Base-by-base conservation (phyloP, 306 rosid species). In the Citrullus amarus region DNA sequence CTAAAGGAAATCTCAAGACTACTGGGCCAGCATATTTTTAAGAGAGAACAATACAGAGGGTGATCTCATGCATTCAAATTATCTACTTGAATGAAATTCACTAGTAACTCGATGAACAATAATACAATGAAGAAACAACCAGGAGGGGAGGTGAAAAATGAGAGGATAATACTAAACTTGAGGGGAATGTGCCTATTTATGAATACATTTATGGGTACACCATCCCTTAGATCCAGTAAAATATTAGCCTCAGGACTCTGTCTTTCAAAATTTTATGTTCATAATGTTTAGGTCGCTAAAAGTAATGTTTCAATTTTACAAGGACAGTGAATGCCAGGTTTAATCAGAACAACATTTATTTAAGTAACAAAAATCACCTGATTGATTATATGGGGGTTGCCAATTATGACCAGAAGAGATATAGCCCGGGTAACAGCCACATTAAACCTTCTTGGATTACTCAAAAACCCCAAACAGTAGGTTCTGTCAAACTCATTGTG, bases 401-500 rank as follows among this genome's bases (percentile, higher is more conserved):
- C 98, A 48, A 95, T 89, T 77, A 95, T 82, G 81, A 95, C 84
- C 78, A 95, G 88, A 83, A 95, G 75, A 15, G 96, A 89, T 79
- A 86, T 92, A 8, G 98, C 98, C 34, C 98, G 96, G 55, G 98
- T 95, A 30, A 92, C 28, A 73, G 98, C 98, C 79, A 95, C 98
- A 38, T 95, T 95, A 69, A 95, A 92, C 88, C 98, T 91, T 81
- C 90, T 88, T 28, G 89, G 85, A 80, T 95, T 95, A 89, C 97
- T 95, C 85, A 95, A 82, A 79, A 95, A 95, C 71, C 98, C 98
- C 82, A 95, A 84, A 79, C 97, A 92, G 78, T 88, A 88, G 32
- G 83, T 81, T 86, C 79, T 84, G 88, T 95, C 98, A 80, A 91
- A 89, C 17, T 95, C 97, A 20, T 95, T 89, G 83, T 95, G 98